phyloP scores from a whole-genome alignment of 2,329 filamentous ascomycete species.

The Huntiella moniliformis region DNA sequence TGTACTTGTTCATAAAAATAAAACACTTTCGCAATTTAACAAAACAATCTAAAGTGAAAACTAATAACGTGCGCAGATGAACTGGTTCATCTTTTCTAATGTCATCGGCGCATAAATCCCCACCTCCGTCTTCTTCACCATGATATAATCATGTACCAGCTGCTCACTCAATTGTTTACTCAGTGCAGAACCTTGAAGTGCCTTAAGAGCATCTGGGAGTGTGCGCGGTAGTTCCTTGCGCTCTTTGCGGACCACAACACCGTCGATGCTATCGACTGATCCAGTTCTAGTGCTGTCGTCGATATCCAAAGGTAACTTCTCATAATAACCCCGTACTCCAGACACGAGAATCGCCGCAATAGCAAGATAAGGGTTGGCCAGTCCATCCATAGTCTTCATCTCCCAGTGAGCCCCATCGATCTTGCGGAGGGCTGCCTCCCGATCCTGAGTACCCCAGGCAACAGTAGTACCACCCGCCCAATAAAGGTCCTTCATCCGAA shows the following conservation, averaged over 20 bases:
- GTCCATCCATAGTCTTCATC: conserved; percentile 56
- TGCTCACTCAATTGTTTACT: conserved; percentile 26
- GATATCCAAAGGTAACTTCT: conserved; percentile 22
- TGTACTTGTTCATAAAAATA: not conserved
- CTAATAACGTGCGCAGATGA: conserved; percentile 49
- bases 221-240: conserved; percentile 27
- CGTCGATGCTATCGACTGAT: conserved; percentile 27
- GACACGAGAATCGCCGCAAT: conserved; percentile 19
- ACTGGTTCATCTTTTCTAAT: conserved; percentile 28
- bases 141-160: conserved; percentile 36
- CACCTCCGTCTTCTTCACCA: conserved; percentile 40
- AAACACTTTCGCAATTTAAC: not conserved
- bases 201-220: conserved; percentile 34
- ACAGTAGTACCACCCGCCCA: conserved; percentile 70
- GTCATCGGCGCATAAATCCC: conserved; percentile 30
- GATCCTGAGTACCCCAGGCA: conserved; percentile 65
- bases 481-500: conserved; percentile 44
- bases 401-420: conserved; percentile 55
- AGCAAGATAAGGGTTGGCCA: conserved; percentile 60
- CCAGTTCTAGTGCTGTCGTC: conserved; percentile 27
- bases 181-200: conserved; percentile 31
- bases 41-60: not conserved
- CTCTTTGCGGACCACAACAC: conserved; percentile 21
- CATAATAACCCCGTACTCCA: conserved; percentile 13
- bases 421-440: conserved; percentile 54